Evolutionary conservation across 306 rosid genomes (phyloP).

Genomic region (Acacia crassicarpa): DNA sequence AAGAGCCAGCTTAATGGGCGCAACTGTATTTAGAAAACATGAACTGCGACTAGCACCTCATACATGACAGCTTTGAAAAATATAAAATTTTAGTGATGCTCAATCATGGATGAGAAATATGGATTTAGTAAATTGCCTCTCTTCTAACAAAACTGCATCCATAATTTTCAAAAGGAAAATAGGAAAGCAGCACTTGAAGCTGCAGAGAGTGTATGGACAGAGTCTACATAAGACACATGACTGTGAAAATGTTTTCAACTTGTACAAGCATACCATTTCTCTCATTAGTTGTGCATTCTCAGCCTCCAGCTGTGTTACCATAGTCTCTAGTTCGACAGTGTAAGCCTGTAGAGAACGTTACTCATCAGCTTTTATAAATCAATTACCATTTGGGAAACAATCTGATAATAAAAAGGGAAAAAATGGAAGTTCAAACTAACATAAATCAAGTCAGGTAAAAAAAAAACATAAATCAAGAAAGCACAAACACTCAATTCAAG

Average conservation of each 20-base stretch:
- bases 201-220: neutral
- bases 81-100: neutral
- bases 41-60: neutral
- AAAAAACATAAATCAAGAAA: neutral
- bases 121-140: too few species aligned
- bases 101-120: neutral
- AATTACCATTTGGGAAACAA: neutral
- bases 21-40: neutral
- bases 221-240: neutral
- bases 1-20: neutral
- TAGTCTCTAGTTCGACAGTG: constrained; percentile 71
- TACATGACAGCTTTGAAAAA: neutral
- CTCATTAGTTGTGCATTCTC: constrained; percentile 57
- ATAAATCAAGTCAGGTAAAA: neutral
- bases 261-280: constrained; percentile 52
- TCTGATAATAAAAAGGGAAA: neutral
- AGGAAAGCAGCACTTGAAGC: neutral
- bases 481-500: neutral
- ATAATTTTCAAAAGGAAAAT: neutral
- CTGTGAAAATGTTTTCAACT: neutral
- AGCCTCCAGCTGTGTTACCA: constrained; percentile 64
- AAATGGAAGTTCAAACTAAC: neutral
- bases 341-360: constrained; percentile 54
- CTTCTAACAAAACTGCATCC: neutral
- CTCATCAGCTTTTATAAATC: neutral